phyloP scores from a whole-genome alignment of 2,329 filamentous ascomycete genomes.

The Cladophialophora psammophila region DNA sequence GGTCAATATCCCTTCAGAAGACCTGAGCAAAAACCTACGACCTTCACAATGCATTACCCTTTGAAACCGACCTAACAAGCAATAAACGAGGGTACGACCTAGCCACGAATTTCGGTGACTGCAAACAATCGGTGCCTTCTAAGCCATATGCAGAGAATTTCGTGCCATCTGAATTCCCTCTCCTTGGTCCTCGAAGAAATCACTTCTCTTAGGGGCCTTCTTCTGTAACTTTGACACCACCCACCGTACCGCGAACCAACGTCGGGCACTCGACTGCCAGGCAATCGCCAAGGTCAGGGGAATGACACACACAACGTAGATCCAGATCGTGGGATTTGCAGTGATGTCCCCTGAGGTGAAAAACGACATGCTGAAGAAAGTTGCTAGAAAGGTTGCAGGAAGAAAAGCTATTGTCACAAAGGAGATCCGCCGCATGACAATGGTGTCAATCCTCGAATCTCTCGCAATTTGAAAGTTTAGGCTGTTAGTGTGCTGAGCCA shows the following conservation, averaged over 20 bases:
- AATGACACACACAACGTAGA: constrained; percentile 4
- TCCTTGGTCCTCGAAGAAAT: not conserved
- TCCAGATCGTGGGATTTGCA: constrained; percentile 10
- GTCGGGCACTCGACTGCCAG: not conserved
- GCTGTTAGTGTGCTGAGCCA: constrained; percentile 13
- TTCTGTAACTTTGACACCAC: not conserved
- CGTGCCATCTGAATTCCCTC: not conserved
- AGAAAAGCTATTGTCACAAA: constrained; percentile 11
- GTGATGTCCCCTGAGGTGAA: not conserved
- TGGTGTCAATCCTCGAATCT: constrained; percentile 7
- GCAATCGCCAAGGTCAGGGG: not conserved
- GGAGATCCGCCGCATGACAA: constrained; percentile 13
- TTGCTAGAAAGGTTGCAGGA: constrained; percentile 20
- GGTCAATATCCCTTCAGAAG: not conserved
- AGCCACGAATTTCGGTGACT: not conserved
- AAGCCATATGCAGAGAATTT: not conserved
- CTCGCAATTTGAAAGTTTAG: constrained; percentile 7
- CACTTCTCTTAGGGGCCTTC: not conserved
- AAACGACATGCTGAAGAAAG: constrained; percentile 24
- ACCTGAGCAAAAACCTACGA: not conserved
- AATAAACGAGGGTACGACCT: not conserved
- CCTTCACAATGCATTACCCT: not conserved
- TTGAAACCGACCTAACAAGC: not conserved
- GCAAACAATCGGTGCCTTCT: not conserved
- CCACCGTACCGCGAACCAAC: not conserved